Evolutionary conservation across 2,329 filamentous ascomycete genomes (phyloP).

Genomic region (Aspergillus sp.): DNA sequence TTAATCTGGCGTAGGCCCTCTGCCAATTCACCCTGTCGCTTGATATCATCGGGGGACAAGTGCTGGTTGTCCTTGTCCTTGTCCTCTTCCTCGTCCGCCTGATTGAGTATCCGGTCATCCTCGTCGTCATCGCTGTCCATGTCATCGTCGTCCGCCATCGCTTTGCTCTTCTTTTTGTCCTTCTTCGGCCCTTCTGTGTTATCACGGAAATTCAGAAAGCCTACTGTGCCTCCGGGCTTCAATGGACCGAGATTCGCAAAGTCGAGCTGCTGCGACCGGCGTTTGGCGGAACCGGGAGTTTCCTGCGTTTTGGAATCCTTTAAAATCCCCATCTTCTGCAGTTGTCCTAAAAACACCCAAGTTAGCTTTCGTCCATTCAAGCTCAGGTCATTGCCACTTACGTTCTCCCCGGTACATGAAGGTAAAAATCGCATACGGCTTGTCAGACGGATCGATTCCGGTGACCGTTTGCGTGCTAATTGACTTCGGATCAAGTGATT

Average conservation of each 20-base stretch:
- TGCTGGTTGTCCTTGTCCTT: conserved; percentile 45
- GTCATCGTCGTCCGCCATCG: conserved; percentile 52
- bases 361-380: neutral
- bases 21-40: conserved; percentile 59
- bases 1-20: conserved; percentile 67
- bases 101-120: conserved; percentile 61
- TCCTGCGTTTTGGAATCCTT: conserved; percentile 63
- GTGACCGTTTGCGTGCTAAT: conserved; percentile 99
- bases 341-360: conserved; percentile 64
- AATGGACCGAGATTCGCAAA: conserved; percentile 82
- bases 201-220: conserved; percentile 86
- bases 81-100: conserved; percentile 61
- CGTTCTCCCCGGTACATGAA: conserved; percentile 96
- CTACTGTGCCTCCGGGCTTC: conserved; percentile 82
- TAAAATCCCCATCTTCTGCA: conserved; percentile 93
- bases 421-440: conserved; percentile 94
- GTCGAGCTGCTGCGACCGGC: conserved; percentile 79
- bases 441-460: conserved; percentile 91
- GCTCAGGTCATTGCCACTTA: conserved; percentile 51
- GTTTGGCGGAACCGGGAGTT: conserved; percentile 64
- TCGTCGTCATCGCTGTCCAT: conserved; percentile 78
- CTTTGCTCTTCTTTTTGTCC: conserved; percentile 64
- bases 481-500: conserved; percentile 90
- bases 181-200: conserved; percentile 54
- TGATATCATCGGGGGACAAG: conserved; percentile 62